These are phyloP conservation scores for Colletotrichum siamense DNA, from an alignment of 2,329 filamentous ascomycete species.

Conservation along the genomic window DNA sequence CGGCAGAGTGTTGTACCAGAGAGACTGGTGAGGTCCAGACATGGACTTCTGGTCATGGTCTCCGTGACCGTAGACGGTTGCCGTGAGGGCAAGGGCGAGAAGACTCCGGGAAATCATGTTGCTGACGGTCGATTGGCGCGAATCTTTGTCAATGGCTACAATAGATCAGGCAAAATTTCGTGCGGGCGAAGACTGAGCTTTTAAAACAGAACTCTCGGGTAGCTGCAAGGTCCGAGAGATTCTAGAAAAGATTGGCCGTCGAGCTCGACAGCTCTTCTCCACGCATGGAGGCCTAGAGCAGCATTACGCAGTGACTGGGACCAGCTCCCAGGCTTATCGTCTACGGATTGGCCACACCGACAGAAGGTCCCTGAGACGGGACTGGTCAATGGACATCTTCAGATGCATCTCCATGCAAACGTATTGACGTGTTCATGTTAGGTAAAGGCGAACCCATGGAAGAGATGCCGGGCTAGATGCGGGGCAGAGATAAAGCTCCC, in stretches of 20 bases:
- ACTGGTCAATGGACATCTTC: constrained; percentile 13
- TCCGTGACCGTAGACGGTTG: constrained; percentile 63
- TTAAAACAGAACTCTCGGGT: constrained; percentile 7
- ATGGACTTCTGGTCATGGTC: constrained; percentile 65
- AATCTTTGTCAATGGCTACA: background rate
- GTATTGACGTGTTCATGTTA: constrained; percentile 22
- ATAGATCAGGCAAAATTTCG: background rate
- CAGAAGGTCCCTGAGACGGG: background rate
- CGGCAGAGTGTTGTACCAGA: constrained; percentile 86
- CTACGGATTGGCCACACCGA: background rate
- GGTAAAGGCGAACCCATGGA: constrained; percentile 17
- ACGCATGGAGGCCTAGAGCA: background rate
- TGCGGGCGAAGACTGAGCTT: background rate
- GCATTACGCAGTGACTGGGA: background rate
- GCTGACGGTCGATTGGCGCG: background rate
- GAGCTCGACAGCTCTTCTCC: constrained; percentile 6
- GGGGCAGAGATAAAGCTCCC: constrained; percentile 23
- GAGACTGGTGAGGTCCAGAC: constrained; percentile 71
- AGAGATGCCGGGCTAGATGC: constrained; percentile 7
- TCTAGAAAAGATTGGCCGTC: background rate
- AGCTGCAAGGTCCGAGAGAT: background rate
- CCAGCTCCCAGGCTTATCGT: constrained; percentile 16
- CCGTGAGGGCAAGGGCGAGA: constrained; percentile 47
- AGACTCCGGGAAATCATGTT: constrained; percentile 35
- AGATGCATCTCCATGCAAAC: background rate